Percentiles rank a stretch among this genome's conserved stretches.
Conservation (phyloP, 2,329 filamentous ascomycete genomes). For the Escovopsis weberi region DNA sequence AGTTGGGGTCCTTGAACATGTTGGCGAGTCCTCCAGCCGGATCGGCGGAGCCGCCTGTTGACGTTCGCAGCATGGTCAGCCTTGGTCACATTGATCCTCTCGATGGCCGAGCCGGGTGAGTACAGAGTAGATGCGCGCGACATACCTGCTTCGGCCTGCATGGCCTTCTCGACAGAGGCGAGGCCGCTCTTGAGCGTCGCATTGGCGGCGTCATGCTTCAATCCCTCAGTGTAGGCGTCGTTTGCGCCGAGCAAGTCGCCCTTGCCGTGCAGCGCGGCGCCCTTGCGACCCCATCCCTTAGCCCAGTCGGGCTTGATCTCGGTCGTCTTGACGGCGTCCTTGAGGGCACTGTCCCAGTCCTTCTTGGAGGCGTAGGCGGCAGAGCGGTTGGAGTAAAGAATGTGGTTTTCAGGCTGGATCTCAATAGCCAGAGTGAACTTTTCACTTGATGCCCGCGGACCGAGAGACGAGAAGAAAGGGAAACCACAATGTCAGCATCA, state of each 20-base stretch:
- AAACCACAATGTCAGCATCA: not conserved
- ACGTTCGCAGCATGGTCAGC: not conserved
- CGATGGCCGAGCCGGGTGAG: no score
- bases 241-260: constrained; percentile 74
- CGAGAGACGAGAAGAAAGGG: not conserved
- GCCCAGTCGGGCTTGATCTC: constrained; percentile 96
- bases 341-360: constrained; percentile 70
- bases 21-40: constrained; percentile 65
- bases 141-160: constrained; percentile 43
- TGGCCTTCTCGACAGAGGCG: constrained; percentile 71
- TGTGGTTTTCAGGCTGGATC: constrained; percentile 78
- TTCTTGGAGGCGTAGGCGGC: constrained; percentile 77
- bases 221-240: constrained; percentile 86
- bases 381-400: constrained; percentile 95
- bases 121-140: not conserved
- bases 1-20: constrained; percentile 88
- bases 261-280: constrained; percentile 74
- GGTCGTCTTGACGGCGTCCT: constrained; percentile 86
- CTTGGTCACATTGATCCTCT: not conserved
- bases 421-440: constrained; percentile 92
- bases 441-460: constrained; percentile 39
- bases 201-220: constrained; percentile 84
- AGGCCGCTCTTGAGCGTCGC: constrained; percentile 84
- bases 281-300: constrained; percentile 91
- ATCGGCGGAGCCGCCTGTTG: constrained; percentile 32